These are phyloP conservation scores for Saccharomycopsis amapae DNA, from an alignment of 805 yeast genomes.

Conservation along the genomic window DNA sequence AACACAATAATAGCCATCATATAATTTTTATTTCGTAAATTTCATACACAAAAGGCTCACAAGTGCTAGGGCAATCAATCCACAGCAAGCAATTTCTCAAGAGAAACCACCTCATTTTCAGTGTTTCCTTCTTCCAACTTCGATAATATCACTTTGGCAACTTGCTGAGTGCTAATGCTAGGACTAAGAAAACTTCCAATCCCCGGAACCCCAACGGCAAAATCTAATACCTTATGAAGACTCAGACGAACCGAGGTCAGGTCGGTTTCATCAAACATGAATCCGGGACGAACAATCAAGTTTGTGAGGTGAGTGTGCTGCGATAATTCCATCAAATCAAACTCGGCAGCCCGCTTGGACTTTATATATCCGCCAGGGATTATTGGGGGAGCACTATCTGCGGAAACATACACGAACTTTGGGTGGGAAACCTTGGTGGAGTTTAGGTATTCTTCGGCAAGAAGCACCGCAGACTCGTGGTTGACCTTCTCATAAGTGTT, in stretches of 20 bases:
- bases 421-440: constrained; percentile 26
- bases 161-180: constrained; percentile 58
- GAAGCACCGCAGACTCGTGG: constrained; percentile 5
- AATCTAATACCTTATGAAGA: not conserved
- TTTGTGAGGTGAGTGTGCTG: constrained; percentile 37
- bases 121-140: too few relatives aligned
- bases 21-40: too few relatives aligned
- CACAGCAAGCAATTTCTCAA: too few relatives aligned
- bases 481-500: not conserved
- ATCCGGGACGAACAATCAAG: constrained; percentile 71
- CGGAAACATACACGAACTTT: constrained; percentile 70
- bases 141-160: constrained; percentile 38
- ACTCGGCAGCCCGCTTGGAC: constrained; percentile 75
- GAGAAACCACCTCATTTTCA: too few relatives aligned
- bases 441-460: constrained; percentile 18
- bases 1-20: too few relatives aligned
- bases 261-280: constrained; percentile 58
- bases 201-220: constrained; percentile 33
- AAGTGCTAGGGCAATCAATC: too few relatives aligned
- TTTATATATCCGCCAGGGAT: constrained; percentile 65
- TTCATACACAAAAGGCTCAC: too few relatives aligned
- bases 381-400: constrained; percentile 59
- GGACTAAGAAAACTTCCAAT: constrained; percentile 51
- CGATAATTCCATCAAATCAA: constrained; percentile 35
- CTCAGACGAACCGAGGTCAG: constrained; percentile 23